Conservation (phyloP, 2,329 filamentous ascomycete genomes). For the Colletotrichum higginsianum region DNA sequence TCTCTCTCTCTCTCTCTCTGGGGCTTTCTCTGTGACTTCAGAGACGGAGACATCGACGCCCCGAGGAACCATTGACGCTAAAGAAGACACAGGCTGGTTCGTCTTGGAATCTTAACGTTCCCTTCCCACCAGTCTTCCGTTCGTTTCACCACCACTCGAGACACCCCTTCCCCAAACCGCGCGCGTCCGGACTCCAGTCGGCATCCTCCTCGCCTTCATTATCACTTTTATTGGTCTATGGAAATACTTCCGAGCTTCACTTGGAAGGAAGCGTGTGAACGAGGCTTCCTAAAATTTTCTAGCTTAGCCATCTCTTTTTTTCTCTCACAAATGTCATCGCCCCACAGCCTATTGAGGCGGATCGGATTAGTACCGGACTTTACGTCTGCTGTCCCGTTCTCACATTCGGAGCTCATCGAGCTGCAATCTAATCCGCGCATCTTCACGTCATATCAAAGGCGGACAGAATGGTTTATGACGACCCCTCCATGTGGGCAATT, state of each 20-base stretch:
- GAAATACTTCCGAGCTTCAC: conserved; percentile 4
- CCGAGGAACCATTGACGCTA: conserved; percentile 1
- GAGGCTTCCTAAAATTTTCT: not conserved
- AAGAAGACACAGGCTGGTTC: not conserved
- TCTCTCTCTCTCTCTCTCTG: no score
- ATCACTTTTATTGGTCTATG: not conserved
- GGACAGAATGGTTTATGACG: not conserved
- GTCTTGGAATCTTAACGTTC: not conserved
- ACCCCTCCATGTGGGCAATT: not conserved
- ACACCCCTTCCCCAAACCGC: not conserved
- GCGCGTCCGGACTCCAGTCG: conserved; percentile 1
- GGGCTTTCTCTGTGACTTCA: no score
- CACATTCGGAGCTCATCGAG: not conserved
- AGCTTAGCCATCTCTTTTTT: not conserved
- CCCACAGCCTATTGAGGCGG: not conserved
- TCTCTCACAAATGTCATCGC: not conserved
- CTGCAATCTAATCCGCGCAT: not conserved
- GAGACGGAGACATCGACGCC: not conserved
- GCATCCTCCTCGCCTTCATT: not conserved
- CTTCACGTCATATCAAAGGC: not conserved
- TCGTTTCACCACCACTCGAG: not conserved
- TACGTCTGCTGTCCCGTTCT: not conserved
- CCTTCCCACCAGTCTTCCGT: not conserved
- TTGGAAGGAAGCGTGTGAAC: not conserved
- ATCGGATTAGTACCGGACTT: not conserved